phyloP scores from a whole-genome alignment of 2,329 filamentous ascomycete species.

The Colletotrichum sp. region DNA sequence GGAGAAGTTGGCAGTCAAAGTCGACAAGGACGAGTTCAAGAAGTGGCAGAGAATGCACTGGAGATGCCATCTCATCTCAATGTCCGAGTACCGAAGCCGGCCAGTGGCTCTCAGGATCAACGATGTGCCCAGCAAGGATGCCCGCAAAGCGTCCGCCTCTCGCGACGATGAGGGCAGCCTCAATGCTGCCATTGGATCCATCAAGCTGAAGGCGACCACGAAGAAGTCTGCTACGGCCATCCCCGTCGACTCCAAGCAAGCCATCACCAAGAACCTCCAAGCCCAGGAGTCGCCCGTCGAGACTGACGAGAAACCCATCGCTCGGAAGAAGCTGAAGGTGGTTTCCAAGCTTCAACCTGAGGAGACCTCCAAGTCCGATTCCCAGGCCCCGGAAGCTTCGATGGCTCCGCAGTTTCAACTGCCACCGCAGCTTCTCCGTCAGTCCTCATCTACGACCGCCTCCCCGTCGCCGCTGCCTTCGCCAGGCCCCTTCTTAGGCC shows the following conservation, averaged over 20 bases:
- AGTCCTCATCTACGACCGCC: background rate
- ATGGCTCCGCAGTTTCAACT: background rate
- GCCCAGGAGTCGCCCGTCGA: background rate
- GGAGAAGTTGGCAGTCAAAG: background rate
- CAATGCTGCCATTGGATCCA: background rate
- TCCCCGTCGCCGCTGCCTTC: background rate
- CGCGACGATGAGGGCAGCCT: background rate
- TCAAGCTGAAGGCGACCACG: background rate
- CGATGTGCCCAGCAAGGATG: background rate
- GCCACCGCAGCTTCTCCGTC: background rate
- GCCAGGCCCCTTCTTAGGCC: background rate
- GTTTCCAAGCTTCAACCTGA: background rate
- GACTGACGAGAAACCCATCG: background rate
- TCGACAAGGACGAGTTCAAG: background rate
- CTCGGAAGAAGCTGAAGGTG: background rate
- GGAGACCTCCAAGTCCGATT: background rate
- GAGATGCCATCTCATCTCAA: conserved; percentile 1
- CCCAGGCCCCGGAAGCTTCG: background rate
- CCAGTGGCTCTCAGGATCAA: background rate
- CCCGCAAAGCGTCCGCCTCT: background rate
- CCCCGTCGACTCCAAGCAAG: background rate
- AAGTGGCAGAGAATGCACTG: conserved; percentile 4
- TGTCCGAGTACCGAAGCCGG: background rate
- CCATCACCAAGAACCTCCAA: background rate
- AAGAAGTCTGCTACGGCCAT: background rate